A percentile compares a stretch with the other conserved stretches of the same genome.
Conservation (phyloP, 495 filamentous ascomycete genomes). For the Trichodelitschia bisporula region DNA sequence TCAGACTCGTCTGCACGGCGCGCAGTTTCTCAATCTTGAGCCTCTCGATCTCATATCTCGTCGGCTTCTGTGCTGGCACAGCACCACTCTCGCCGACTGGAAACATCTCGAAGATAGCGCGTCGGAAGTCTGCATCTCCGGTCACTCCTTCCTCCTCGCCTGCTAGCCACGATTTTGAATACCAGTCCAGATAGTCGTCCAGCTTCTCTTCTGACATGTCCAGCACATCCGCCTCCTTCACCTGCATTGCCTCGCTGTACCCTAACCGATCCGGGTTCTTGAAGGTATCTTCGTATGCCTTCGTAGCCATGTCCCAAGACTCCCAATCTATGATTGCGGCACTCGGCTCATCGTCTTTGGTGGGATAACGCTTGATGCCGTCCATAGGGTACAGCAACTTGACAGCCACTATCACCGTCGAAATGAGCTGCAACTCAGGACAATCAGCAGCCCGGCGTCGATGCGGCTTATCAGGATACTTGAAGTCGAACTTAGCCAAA, state of each 20-base stretch:
- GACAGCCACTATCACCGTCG: slow-evolving; percentile 49
- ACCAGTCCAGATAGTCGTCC: slow-evolving; percentile 77
- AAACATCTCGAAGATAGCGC: slow-evolving; percentile 26
- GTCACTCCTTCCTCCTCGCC: slow-evolving; percentile 4
- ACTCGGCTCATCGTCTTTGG: slow-evolving; percentile 30
- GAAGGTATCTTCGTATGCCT: too few species aligned
- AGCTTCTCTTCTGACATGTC: slow-evolving; percentile 40
- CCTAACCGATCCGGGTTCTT: slow-evolving; percentile 2
- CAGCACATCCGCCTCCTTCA: slow-evolving; percentile 44
- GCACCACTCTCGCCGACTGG: slow-evolving; percentile 16
- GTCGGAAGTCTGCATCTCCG: slow-evolving; percentile 9
- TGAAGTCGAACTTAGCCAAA: slow-evolving; percentile 29
- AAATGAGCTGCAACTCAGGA: too few species aligned
- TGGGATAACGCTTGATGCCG: slow-evolving; percentile 25
- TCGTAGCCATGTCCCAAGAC: slow-evolving; percentile 28
- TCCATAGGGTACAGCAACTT: slow-evolving; percentile 67
- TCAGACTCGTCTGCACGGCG: too few species aligned
- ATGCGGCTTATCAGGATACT: slow-evolving; percentile 19
- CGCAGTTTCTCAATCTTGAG: too few species aligned
- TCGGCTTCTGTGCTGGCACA: too few species aligned
- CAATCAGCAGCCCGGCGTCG: not conserved
- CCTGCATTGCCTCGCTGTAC: slow-evolving; percentile 10
- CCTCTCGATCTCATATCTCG: too few species aligned
- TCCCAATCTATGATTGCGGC: slow-evolving; percentile 43
- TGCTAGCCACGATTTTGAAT: slow-evolving; percentile 44